Evolutionary conservation across 176 grass and related monocot genomes (phyloP), one percentile per base, ranked within the genome.

Genomic region (Triticum monococcum): DNA sequence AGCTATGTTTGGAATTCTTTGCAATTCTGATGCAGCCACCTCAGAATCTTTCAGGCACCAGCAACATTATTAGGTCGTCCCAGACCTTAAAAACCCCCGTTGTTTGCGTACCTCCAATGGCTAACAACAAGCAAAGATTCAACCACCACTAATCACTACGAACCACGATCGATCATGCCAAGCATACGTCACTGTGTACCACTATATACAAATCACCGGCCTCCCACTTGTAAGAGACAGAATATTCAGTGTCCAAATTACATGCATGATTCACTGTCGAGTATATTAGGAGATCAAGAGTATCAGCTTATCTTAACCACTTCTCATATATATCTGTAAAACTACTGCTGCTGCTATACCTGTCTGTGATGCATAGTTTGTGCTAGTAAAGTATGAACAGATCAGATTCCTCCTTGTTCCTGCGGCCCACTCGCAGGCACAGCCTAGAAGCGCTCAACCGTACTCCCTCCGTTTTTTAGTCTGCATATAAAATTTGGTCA

Each of bases 201-300:
- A 35, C 2, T 12, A 46, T 13, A 46, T 62, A 63, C 26, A 69
- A 31, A 70, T 12, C 41, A 10, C 9, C 10, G 41, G 43, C 12
- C 11, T 80, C 89, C 81, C 85, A 88, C 89, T 85, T 88, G 89
- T 17, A 70, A 65, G 89, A 81, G 81, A 88, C 57, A 79, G 18
- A 75, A 70, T 91, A 87, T 81, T 85, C 77, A 63, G 40, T 63
- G 48, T 16, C 59, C 59, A 81, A 81, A 45, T 30, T 24, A 4
- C 46, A 41, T 11, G 12, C 81, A 22, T 2, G 81, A 84, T 30
- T 37, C 33, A 32, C 38, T 75, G 68, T 50, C 54, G 33, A 65
- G 69, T 56, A 76, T 54, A 84, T 71, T 50, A 68, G 79, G 75
- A 59, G 78, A 74, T 78, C 28, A 7, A 78, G 74, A 67, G 36